Conservation (phyloP, 257 asterid genomes). For the Fraxinus cuspidata region DNA sequence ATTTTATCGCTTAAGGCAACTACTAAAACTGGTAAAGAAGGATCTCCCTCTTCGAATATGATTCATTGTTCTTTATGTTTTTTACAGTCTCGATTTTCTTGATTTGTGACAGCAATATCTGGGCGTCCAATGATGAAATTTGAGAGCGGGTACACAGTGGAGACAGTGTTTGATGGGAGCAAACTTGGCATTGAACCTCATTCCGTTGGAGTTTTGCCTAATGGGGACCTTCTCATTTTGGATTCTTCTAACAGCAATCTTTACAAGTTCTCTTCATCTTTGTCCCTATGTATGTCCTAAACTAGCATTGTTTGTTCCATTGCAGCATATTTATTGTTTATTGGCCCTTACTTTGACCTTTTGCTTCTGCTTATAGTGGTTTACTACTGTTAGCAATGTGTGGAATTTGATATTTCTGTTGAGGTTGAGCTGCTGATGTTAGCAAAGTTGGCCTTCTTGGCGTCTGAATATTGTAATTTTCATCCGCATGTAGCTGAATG, state of each 20-base stretch:
- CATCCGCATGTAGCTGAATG: slow-evolving; percentile 12
- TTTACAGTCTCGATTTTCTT: neutral
- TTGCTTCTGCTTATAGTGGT: slow-evolving; percentile 23
- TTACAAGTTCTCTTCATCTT: slow-evolving; percentile 75
- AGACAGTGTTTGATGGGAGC: slow-evolving; percentile 96
- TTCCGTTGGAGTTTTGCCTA: slow-evolving; percentile 65
- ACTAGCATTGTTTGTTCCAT: neutral
- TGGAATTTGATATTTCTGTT: slow-evolving; percentile 15
- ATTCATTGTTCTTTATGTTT: slow-evolving; percentile 8
- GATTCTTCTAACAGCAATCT: slow-evolving; percentile 89
- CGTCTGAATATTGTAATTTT: neutral
- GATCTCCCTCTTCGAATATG: slow-evolving; percentile 26
- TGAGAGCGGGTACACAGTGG: slow-evolving; percentile 89
- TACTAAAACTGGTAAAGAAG: slow-evolving; percentile 63
- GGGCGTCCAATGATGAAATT: slow-evolving; percentile 91
- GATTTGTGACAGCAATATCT: slow-evolving; percentile 53
- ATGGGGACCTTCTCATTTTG: slow-evolving; percentile 83
- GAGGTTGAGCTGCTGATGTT: slow-evolving; percentile 25
- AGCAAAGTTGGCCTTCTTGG: slow-evolving; percentile 4
- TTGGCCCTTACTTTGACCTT: slow-evolving; percentile 4
- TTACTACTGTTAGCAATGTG: slow-evolving; percentile 17
- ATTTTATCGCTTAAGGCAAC: slow-evolving; percentile 64
- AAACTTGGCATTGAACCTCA: slow-evolving; percentile 94
- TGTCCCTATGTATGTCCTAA: slow-evolving; percentile 70
- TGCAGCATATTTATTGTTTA: neutral